Evolutionary conservation across 1,284 basidiomycete genomes (phyloP), one percentile per base, ranked within the genome.

Genomic region (Ceratobasidium sp.): DNA sequence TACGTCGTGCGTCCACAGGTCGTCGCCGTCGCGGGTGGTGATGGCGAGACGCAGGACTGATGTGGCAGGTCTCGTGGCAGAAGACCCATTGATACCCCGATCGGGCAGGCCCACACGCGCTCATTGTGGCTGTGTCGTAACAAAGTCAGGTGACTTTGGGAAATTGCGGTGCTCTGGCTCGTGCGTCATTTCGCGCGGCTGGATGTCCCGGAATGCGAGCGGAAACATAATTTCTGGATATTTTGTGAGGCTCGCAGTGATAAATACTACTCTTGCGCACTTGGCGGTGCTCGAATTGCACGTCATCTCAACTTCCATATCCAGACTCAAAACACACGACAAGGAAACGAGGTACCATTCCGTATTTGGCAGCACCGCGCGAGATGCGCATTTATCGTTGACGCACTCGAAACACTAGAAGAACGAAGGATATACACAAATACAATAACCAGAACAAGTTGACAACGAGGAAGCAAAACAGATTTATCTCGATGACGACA

Each of bases 21-120:
- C 66, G 66, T 68, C 44, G 66, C 66, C 66, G 66, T 51, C 23
- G 66, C n/a, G 9, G 66, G 23, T 68, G 66, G 66, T 68, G 66
- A 68, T 68, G 66, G 66, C 66, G 18, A 68, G 66, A 68, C 66
- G 66, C 66, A 44, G n/a, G 33, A 44, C 39, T n/a, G n/a, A 23
- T n/a, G 15, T 33, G 60, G 33, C 33, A 39, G 60, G 28, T 40
- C 42, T 44, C 63, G 66, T 68, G 66, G 66, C 66, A 68, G 44
- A 46, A 63, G 60, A 63, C 60, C 33, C 26, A 51, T 68, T 68
- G 46, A 51, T 53, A 23, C 46, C 66, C 66, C 51, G 12, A 68
- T 68, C 23, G 23, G 66, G 66, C 66, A 53, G 44, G 46, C 44
- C 39, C 40, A 40, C 60, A 63, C 46, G 64, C 64, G 61, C 33